Percentiles rank a stretch among this genome's conserved stretches.
phyloP scores from a whole-genome alignment of 352 stramenopile species.

The Globisporangium middletonii region DNA sequence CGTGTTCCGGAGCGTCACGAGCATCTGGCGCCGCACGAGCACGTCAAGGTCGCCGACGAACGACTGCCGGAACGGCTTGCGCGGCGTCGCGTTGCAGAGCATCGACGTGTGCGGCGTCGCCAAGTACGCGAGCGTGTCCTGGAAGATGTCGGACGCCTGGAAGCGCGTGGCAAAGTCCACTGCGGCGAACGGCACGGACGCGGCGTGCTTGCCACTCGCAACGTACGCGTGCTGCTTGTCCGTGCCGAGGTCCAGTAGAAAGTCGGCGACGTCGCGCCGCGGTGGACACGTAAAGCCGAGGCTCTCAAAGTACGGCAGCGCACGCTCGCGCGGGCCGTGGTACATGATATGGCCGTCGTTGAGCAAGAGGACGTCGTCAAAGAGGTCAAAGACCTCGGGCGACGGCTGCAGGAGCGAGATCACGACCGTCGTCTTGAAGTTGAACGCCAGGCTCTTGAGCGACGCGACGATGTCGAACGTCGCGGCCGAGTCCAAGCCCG shows the following conservation, averaged over 20 bases:
- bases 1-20: constrained; percentile 54
- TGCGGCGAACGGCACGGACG: constrained; percentile 18
- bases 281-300: constrained; percentile 42
- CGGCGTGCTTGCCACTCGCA: background rate
- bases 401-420: constrained; percentile 88
- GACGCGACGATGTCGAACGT: constrained; percentile 58
- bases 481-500: constrained; percentile 44
- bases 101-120: constrained; percentile 9
- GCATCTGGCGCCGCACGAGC: constrained; percentile 56
- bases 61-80: constrained; percentile 33
- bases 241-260: constrained; percentile 46
- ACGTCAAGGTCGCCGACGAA: constrained; percentile 47
- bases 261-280: constrained; percentile 46
- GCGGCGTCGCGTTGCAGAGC: constrained; percentile 3
- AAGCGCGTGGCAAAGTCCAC: constrained; percentile 50
- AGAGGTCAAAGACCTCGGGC: constrained; percentile 91
- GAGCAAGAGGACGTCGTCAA: constrained; percentile 92
- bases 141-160: constrained; percentile 39
- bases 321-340: constrained; percentile 26
- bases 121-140: constrained; percentile 38
- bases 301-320: constrained; percentile 38
- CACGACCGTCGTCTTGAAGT: constrained; percentile 49
- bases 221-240: constrained; percentile 47
- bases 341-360: constrained; percentile 90
- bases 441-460: constrained; percentile 35